Evolutionary conservation across 805 yeast species (phyloP).

Genomic region (Hanseniaspora mollemarum): DNA sequence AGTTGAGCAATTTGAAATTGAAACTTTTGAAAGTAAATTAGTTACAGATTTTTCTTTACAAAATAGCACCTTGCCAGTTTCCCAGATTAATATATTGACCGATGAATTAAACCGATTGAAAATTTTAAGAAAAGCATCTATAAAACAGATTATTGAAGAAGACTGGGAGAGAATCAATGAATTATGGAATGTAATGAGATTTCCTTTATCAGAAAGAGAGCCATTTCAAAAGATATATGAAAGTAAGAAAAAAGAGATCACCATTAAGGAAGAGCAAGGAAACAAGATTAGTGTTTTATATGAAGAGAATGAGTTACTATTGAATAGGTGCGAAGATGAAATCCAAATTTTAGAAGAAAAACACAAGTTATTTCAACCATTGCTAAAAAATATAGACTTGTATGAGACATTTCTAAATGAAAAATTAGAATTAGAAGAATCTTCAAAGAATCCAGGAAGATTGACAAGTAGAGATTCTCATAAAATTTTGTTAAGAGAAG

Average conservation of each 20-base stretch:
- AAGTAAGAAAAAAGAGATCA: conserved; percentile 14
- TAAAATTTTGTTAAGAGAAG: conserved; percentile 68
- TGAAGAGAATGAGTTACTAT: conserved; percentile 45
- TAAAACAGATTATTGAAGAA: conserved; percentile 56
- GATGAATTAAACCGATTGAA: conserved; percentile 48
- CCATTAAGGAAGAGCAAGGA: conserved; percentile 17
- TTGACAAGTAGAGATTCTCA: conserved; percentile 65
- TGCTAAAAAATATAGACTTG: conserved; percentile 45
- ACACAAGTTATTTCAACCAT: conserved; percentile 40
- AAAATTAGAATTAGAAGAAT: conserved; percentile 49
- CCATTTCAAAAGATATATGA: conserved; percentile 35
- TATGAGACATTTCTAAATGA: conserved; percentile 49
- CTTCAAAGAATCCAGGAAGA: conserved; percentile 71
- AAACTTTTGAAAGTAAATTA: conserved; percentile 29
- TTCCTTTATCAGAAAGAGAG: conserved; percentile 40
- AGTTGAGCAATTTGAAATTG: conserved; percentile 35
- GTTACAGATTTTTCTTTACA: conserved; percentile 29
- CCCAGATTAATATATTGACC: conserved; percentile 41
- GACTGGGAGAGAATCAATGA: conserved; percentile 48
- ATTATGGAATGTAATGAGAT: conserved; percentile 54
- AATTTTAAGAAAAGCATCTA: conserved; percentile 47
- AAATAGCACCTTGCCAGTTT: conserved; percentile 32
- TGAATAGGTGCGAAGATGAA: conserved; percentile 56
- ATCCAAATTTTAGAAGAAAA: conserved; percentile 41
- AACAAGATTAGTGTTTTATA: conserved; percentile 28